A percentile compares a stretch with the other conserved stretches of the same genome.
phyloP scores from a whole-genome alignment of 306 rosid species.

The Vigna radiata region DNA sequence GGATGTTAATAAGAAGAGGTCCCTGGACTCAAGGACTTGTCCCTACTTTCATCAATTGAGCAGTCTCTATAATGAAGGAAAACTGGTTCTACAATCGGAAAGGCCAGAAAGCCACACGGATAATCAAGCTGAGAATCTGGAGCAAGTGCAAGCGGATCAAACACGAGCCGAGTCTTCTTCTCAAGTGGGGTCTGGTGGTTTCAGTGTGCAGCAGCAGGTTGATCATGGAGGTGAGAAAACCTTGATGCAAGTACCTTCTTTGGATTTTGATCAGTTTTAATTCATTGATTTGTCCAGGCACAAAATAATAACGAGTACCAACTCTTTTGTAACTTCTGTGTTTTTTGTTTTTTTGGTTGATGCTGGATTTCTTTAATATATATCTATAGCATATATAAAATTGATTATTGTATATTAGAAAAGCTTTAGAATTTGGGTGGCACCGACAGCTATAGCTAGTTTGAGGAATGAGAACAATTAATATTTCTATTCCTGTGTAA shows the following conservation, averaged over 20 bases:
- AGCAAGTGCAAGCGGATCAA: conserved; percentile 15
- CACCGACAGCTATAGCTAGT: conserved; percentile 72
- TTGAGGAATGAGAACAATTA: conserved; percentile 43
- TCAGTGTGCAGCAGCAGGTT: conserved; percentile 42
- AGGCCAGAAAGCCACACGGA: conserved; percentile 35
- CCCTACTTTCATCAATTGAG: conserved; percentile 79
- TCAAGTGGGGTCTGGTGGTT: conserved; percentile 47
- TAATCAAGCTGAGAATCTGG: conserved; percentile 26
- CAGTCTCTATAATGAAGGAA: conserved; percentile 68
- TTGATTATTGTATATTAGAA: conserved; percentile 43
- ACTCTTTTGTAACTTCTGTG: conserved; percentile 35
- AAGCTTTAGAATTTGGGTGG: conserved; percentile 47
- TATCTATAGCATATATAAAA: conserved; percentile 36
- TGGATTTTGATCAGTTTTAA: conserved; percentile 70
- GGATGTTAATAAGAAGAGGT: conserved; percentile 76
- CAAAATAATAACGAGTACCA: conserved; percentile 35
- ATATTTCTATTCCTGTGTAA: conserved; percentile 34
- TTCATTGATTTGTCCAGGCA: conserved; percentile 49
- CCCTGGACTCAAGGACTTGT: conserved; percentile 86
- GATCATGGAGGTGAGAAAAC: conserved; percentile 64
- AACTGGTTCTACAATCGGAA: conserved; percentile 49
- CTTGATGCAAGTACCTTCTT: conserved; percentile 53
- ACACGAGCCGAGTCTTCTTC: conserved; percentile 37
- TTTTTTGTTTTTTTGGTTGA: conserved; percentile 1
- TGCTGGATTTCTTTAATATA: conserved; percentile 18